Base-by-base conservation (phyloP, 2,329 filamentous ascomycete genomes). In the Acrocalymma vagum region DNA sequence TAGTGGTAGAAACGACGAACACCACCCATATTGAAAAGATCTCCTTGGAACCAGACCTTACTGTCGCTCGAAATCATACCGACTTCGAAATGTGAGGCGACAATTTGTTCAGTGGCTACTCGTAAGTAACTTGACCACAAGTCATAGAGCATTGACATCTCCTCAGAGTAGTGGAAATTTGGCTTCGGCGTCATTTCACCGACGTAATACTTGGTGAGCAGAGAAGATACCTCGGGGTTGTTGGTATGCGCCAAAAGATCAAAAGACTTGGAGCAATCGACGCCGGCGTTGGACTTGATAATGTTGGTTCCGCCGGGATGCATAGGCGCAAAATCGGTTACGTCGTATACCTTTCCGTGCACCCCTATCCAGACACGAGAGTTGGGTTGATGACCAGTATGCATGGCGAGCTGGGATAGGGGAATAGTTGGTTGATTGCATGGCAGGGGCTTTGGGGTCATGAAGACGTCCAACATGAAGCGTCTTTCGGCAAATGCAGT, bases 211-310 rank as follows among this genome's bases (percentile, higher is more conserved):
- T 58, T 60, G 8, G 55, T 58, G 14, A 60, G 32, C 13, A 60
- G 33, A 9, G 76, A 79, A 4, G 72, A 67, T 0, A 81, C 78
- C 51, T 96, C 89, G 27, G 96, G 79, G 2, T 84, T 95, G 18
- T 91, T 92, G 0, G 88, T 87, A 13, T 92, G 92, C 59, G 96
- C 92, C 35, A 96, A 86, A 3, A 91, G 89, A 66, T 96, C 92
- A 71, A 91, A 96, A 62, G 95, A 90, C 63, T 93, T 88, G 9
- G 92, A 95, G 39, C 90, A 91, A 73, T 96, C 92, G 54, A 83
- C 83, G 47, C 92, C 92, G 8, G 90, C 88, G 18, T 95, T 83
- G 67, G 89, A 85, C 33, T 95, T 80, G 56, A 96, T 94, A 61
- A 93, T 87, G 63, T 87, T 89, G 53, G 86, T 81, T 48, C 92